phyloP scores from a whole-genome alignment of 805 yeast genomes.

The Cyberlindnera japonica region DNA sequence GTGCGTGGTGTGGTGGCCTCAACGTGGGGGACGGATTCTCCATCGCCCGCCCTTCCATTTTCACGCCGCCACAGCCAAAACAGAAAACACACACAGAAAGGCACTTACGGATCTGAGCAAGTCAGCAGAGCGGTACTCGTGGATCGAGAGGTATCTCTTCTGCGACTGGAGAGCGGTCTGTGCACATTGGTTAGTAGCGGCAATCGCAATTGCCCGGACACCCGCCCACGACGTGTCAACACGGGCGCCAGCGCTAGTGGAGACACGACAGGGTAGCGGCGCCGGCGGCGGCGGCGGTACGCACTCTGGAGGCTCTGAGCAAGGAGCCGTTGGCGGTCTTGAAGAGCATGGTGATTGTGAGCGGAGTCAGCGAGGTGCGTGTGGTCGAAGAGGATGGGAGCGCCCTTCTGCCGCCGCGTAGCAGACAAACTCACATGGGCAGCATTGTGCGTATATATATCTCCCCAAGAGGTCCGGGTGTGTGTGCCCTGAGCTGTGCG shows the following conservation, averaged over 20 bases:
- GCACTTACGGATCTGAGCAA: constrained; percentile 47
- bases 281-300: constrained; percentile 2
- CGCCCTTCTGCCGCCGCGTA: not conserved
- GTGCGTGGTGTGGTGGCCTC: constrained; percentile 2
- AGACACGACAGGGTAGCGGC: not conserved
- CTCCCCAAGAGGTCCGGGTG: constrained; percentile 4
- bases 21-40: too few relatives aligned
- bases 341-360: constrained; percentile 9
- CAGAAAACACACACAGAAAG: constrained; percentile 2
- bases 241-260: not conserved
- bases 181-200: constrained; percentile 3
- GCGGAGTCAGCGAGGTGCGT: not conserved
- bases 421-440: not conserved
- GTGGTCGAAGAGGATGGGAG: not conserved
- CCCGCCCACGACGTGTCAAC: not conserved
- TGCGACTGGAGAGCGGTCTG: constrained; percentile 25
- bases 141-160: constrained; percentile 80
- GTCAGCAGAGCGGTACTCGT: constrained; percentile 94
- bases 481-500: too few relatives aligned
- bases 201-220: not conserved
- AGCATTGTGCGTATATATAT: not conserved
- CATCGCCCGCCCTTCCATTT: too few relatives aligned
- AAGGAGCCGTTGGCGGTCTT: constrained; percentile 15
- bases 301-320: constrained; percentile 15
- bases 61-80: too few relatives aligned